These are phyloP conservation scores for Fonsecaea nubica DNA, from an alignment of 2,329 filamentous ascomycete species.

Conservation along the genomic window DNA sequence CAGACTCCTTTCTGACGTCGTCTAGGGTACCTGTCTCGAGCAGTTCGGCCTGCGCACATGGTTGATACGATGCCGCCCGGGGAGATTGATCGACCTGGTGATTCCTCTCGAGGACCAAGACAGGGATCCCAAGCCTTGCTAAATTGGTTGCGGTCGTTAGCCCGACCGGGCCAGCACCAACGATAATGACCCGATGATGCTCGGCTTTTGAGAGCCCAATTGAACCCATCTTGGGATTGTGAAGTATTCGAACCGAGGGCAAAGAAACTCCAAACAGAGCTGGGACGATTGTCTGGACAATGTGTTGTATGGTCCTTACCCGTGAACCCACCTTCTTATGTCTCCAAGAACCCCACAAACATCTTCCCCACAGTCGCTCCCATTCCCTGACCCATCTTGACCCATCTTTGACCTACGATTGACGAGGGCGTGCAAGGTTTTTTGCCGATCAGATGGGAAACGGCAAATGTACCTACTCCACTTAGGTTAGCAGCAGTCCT, in stretches of 20 bases:
- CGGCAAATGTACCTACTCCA: constrained; percentile 24
- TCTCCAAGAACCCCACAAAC: constrained; percentile 27
- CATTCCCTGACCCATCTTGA: constrained; percentile 8
- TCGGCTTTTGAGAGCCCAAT: constrained; percentile 21
- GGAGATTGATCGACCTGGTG: constrained; percentile 33
- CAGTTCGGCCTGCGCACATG: constrained; percentile 34
- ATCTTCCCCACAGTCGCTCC: constrained; percentile 17
- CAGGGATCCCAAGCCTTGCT: constrained; percentile 28
- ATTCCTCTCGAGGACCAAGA: constrained; percentile 32
- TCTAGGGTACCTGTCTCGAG: constrained; percentile 34
- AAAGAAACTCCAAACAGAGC: neutral
- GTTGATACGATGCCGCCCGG: constrained; percentile 35
- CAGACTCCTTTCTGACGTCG: constrained; percentile 31
- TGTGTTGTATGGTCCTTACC: neutral
- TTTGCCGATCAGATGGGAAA: constrained; percentile 20
- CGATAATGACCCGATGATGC: constrained; percentile 30
- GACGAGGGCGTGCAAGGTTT: constrained; percentile 6
- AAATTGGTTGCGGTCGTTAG: constrained; percentile 33
- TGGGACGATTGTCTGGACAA: neutral
- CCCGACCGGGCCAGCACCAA: constrained; percentile 31
- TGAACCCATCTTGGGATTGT: constrained; percentile 13
- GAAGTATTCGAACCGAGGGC: neutral
- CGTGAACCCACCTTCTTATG: constrained; percentile 6
- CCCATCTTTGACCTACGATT: neutral
- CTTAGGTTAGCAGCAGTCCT: neutral